These are phyloP conservation scores for Verticillium isaacii DNA, from an alignment of 2,329 filamentous ascomycete species.

Conservation along the genomic window DNA sequence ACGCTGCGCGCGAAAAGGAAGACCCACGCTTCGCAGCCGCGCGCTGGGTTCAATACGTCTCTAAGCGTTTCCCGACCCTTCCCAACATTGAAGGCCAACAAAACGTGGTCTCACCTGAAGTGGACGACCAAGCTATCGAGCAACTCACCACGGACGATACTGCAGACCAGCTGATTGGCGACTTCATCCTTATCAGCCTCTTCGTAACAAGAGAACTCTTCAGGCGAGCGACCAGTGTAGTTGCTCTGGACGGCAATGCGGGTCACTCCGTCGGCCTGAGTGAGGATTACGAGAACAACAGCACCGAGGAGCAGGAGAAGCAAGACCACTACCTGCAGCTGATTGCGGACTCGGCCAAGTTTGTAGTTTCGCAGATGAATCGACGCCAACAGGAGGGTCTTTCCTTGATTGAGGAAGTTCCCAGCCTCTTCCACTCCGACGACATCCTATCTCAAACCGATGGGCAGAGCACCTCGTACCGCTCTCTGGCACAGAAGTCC, in stretches of 20 bases:
- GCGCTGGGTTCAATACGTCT: constrained; percentile 8
- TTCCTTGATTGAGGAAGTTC: constrained; percentile 23
- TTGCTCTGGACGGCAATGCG: constrained; percentile 13
- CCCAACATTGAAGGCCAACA: constrained; percentile 4
- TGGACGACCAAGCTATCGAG: background rate
- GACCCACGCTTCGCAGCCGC: background rate
- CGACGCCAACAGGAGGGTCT: constrained; percentile 29
- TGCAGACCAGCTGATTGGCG: constrained; percentile 21
- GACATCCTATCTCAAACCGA: background rate
- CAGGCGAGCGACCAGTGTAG: constrained; percentile 28
- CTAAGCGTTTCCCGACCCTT: constrained; percentile 4
- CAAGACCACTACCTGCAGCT: constrained; percentile 30
- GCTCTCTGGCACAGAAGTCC: background rate
- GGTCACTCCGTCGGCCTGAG: constrained; percentile 23
- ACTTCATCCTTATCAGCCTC: constrained; percentile 35
- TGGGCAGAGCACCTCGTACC: background rate
- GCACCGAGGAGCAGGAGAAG: constrained; percentile 13
- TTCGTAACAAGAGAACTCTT: constrained; percentile 35
- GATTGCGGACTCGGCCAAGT: constrained; percentile 29
- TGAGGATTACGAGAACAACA: constrained; percentile 21
- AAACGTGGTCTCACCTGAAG: background rate
- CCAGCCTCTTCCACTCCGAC: constrained; percentile 29
- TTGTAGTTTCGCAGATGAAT: constrained; percentile 29
- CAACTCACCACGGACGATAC: background rate
- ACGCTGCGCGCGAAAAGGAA: background rate